A percentile compares a stretch with the other conserved stretches of the same genome.
These are phyloP conservation scores for Hibiscus tridactylites DNA, from an alignment of 345 rosid genomes.

Conservation along the genomic window DNA sequence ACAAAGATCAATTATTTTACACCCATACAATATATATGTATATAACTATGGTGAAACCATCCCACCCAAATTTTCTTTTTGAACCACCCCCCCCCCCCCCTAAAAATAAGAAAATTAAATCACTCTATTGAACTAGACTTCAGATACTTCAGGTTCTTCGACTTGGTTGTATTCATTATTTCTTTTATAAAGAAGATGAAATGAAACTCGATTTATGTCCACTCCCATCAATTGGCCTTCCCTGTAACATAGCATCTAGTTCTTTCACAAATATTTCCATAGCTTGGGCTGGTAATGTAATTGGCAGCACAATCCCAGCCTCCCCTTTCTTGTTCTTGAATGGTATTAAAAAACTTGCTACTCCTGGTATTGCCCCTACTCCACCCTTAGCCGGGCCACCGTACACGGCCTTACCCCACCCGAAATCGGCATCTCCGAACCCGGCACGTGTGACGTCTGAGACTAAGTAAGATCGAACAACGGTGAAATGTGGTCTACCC, in stretches of 20 bases:
- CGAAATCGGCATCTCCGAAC: not conserved
- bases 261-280: not conserved
- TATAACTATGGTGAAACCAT: no score
- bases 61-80: no score
- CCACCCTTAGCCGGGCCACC: not conserved
- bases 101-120: no score
- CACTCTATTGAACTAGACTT: no score
- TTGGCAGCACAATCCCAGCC: not conserved
- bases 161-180: no score
- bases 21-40: no score
- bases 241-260: not conserved
- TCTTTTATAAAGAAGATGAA: not conserved
- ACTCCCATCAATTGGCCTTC: not conserved
- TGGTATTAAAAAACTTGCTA: not conserved
- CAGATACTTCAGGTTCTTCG: no score
- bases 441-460: not conserved
- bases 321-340: not conserved
- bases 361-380: not conserved
- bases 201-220: not conserved
- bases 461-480: constrained; percentile 9
- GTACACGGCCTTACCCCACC: not conserved
- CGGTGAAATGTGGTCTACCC: constrained; percentile 14
- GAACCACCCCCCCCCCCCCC: no score
- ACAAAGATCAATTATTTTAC: no score
- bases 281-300: not conserved